Evolutionary conservation across 2,329 filamentous ascomycete species (phyloP).

Genomic region (Clonostachys solani): DNA sequence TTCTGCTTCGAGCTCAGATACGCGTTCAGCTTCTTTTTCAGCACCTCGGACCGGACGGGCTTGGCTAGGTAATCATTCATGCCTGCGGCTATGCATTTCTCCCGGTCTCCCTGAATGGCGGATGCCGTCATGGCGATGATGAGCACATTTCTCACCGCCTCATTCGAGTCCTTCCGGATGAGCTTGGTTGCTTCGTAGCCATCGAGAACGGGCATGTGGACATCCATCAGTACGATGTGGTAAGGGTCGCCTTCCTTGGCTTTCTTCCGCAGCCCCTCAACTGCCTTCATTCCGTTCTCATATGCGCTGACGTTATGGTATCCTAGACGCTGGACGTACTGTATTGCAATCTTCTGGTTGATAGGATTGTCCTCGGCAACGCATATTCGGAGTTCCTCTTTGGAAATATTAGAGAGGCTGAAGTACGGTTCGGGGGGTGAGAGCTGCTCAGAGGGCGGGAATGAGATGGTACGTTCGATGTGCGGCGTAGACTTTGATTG

Average conservation of each 20-base stretch:
- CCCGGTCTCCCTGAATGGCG: conserved; percentile 88
- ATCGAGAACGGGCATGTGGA: conserved; percentile 92
- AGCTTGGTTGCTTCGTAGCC: conserved; percentile 88
- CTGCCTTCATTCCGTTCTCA: conserved; percentile 82
- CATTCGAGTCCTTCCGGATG: conserved; percentile 71
- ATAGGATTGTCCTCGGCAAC: conserved; percentile 95
- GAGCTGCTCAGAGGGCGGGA: conserved; percentile 28
- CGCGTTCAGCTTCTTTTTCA: conserved; percentile 74
- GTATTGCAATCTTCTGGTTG: conserved; percentile 90
- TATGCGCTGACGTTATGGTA: conserved; percentile 81
- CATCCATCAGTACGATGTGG: conserved; percentile 91
- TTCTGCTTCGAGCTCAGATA: conserved; percentile 36
- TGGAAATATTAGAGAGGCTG: conserved; percentile 69
- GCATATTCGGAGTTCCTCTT: conserved; percentile 78
- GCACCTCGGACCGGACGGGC: conserved; percentile 81
- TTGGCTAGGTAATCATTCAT: conserved; percentile 99
- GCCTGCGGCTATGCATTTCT: conserved; percentile 91
- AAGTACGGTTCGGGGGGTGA: conserved; percentile 41
- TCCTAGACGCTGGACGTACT: conserved; percentile 81
- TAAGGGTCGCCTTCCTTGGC: conserved; percentile 72
- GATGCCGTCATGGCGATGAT: conserved; percentile 97
- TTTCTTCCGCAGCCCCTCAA: conserved; percentile 75
- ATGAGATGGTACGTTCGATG: conserved; percentile 9
- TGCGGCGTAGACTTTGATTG: conserved; percentile 21
- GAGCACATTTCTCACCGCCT: conserved; percentile 75